Base-by-base conservation (phyloP, 2,329 filamentous ascomycete species). In the Colletotrichum graminicola region DNA sequence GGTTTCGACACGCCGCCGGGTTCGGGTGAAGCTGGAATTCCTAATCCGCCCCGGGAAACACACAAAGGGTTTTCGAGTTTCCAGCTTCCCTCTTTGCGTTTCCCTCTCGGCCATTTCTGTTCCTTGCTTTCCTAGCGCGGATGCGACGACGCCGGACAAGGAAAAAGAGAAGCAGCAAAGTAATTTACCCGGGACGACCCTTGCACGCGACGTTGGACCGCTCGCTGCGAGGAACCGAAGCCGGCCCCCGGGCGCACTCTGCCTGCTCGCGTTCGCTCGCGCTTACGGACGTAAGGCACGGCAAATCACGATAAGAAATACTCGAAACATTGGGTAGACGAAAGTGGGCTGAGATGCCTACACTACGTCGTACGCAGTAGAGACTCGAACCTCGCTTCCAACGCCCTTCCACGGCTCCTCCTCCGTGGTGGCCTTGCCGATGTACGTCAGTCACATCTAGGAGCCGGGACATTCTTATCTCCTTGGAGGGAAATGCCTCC, bases 151-250 rank as follows among this genome's bases (percentile, higher is more conserved):
- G 45, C n/a, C 43, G n/a, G 26, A 45, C 23, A n/a, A 61, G 45
- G 32, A 26, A 62, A 18, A 36, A 8, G 18, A 5, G 18, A 45
- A n/a, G 43, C 18, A 39, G 0, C 5, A 39, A 39, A 16, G 67
- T 23, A 71, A 68, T 71, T 34, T 63, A 55, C 21, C 11, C 18
- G 55, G 39, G 67, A n/a, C 68, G 52, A 39, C 51, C 64, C 64
- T 54, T 63, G 57, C 59, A 18, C 56, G 34, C 51, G 41, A 57
- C 63, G 41, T 57, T 45, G 47, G n/a, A 51, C 56, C 21, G 41
- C 34, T 43, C 29, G 41, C 29, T 36, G 34, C 5, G 41, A 43
- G 41, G 16, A 43, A 43, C 41, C 12, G 39, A 29, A 41, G 39
- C 36, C 36, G 36, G 7, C 36, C 36, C 36, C 39, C 39, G 39